Conservation (phyloP, 805 yeast genomes). For the Candida hungchunana region DNA sequence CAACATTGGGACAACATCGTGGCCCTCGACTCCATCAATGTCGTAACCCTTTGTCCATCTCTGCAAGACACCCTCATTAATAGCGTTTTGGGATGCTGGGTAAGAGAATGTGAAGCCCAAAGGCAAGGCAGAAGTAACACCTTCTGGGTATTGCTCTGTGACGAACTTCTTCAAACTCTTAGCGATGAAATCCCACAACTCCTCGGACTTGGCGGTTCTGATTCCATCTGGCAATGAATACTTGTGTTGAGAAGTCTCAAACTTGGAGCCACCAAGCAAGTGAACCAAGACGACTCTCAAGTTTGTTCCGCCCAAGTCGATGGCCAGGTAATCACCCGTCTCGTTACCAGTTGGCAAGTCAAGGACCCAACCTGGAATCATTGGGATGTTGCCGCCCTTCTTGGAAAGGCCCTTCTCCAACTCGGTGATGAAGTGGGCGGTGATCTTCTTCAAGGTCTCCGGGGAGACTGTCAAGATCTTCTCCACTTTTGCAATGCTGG, state of each 20-base stretch:
- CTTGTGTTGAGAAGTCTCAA: conserved; percentile 84
- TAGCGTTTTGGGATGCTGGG: conserved; percentile 80
- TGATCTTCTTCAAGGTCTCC: conserved; percentile 58
- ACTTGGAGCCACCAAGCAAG: conserved; percentile 76
- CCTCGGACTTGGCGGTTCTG: conserved; percentile 75
- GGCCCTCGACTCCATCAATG: conserved; percentile 88
- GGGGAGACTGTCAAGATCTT: conserved; percentile 56
- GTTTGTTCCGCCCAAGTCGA: conserved; percentile 97
- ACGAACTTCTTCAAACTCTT: conserved; percentile 70
- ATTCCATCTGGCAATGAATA: conserved; percentile 71
- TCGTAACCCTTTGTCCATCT: conserved; percentile 98
- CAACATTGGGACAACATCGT: conserved; percentile 89
- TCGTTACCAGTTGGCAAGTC: conserved; percentile 92
- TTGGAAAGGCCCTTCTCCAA: conserved; percentile 75
- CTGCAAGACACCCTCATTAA: conserved; percentile 83
- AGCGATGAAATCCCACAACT: conserved; percentile 84
- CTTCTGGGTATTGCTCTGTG: conserved; percentile 62
- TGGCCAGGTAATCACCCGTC: conserved; percentile 84
- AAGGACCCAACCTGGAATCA: conserved; percentile 97
- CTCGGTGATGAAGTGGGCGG: conserved; percentile 73
- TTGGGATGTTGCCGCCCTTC: conserved; percentile 84
- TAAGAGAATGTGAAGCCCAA: conserved; percentile 94
- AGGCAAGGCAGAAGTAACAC: conserved; percentile 57
- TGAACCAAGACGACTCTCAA: conserved; percentile 87
- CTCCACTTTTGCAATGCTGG: conserved; percentile 56